Conservation (phyloP, 768 basidiomycete genomes). For the Austroboletus festivus region DNA sequence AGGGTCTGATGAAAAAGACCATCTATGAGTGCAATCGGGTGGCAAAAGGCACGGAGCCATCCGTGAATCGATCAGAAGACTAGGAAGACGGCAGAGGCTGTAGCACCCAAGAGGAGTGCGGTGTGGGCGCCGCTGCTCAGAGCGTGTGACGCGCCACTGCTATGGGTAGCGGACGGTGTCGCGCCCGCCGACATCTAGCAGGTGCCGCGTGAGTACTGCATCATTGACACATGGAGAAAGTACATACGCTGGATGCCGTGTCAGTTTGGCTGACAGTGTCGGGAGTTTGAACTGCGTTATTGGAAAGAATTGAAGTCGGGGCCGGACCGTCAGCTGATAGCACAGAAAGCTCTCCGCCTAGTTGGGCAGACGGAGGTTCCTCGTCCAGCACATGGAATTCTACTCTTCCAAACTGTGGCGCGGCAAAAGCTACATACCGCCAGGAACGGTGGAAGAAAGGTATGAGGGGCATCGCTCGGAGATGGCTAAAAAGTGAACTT, state of each 20-base stretch:
- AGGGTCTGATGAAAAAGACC: background rate
- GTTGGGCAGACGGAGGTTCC: background rate
- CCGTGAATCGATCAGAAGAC: background rate
- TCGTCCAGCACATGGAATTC: background rate
- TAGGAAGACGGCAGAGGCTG: background rate
- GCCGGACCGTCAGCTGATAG: background rate
- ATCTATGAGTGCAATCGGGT: background rate
- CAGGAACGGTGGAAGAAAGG: background rate
- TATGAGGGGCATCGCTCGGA: background rate
- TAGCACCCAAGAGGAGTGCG: slow-evolving; percentile 3
- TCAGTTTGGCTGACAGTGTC: background rate
- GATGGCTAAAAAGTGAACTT: background rate
- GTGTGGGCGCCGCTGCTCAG: slow-evolving; percentile 4
- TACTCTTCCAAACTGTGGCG: background rate
- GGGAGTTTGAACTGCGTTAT: no score
- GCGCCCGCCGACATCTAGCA: background rate
- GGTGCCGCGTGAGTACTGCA: background rate
- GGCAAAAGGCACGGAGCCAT: background rate
- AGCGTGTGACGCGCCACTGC: slow-evolving; percentile 12
- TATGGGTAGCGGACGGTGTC: background rate
- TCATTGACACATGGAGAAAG: background rate
- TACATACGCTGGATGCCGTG: background rate
- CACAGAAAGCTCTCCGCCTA: no score
- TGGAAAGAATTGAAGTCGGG: background rate
- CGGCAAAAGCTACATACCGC: background rate